Conservation (phyloP, 768 basidiomycete genomes). For the Tylopilus sp. region DNA sequence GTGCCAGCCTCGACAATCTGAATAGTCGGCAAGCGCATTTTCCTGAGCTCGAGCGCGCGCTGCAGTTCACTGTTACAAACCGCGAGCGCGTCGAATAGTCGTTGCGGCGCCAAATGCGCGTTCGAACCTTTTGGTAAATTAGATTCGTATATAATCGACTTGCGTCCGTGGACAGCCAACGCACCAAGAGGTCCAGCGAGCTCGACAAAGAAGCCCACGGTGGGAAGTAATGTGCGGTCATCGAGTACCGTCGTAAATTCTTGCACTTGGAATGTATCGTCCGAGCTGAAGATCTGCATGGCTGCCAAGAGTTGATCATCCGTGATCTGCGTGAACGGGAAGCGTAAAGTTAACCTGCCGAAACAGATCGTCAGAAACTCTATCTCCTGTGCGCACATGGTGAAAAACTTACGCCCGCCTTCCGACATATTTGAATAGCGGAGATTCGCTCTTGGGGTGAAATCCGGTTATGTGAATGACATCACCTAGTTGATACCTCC, state of each 20-base stretch:
- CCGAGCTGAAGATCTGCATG: not conserved
- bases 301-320: not conserved
- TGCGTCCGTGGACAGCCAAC: not conserved
- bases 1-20: not conserved
- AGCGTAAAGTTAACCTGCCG: not conserved
- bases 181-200: not conserved
- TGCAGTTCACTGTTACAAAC: not conserved
- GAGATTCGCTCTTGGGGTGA: not conserved
- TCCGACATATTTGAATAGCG: slow-evolving; percentile 10
- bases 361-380: not conserved
- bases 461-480: slow-evolving; percentile 15
- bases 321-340: not conserved
- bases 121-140: not conserved
- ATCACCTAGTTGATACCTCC: slow-evolving; percentile 22
- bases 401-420: slow-evolving; percentile 12
- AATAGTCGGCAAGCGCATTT: not conserved
- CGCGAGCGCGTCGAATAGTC: not conserved
- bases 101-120: not conserved
- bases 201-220: slow-evolving; percentile 17
- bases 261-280: slow-evolving; percentile 4
- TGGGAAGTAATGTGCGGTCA: not conserved
- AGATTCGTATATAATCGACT: not conserved
- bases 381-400: not conserved
- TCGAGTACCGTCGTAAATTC: slow-evolving; percentile 18
- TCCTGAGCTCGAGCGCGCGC: not conserved